Evolutionary conservation across 1,139 yeast species (phyloP).

Genomic region (Blastobotrys buckinghamii): DNA sequence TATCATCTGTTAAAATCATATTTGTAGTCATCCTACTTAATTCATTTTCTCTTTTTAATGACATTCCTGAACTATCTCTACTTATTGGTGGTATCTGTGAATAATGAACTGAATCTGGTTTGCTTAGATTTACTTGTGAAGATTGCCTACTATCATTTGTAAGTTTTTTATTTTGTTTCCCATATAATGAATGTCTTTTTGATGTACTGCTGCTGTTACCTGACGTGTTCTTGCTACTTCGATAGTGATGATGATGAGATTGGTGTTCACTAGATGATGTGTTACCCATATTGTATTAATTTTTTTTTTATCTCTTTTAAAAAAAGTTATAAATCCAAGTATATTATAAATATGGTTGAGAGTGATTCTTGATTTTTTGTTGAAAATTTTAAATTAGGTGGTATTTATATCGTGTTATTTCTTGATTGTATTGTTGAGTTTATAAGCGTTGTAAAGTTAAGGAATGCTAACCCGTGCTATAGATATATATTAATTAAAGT

Average conservation of each 20-base stretch:
- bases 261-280: conserved; percentile 6
- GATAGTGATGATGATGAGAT: neutral
- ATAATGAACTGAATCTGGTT: neutral
- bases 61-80: neutral
- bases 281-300: conserved; percentile 3
- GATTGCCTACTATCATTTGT: neutral
- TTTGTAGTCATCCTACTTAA: conserved; percentile 1
- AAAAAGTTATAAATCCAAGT: too few relatives aligned
- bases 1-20: conserved; percentile 9
- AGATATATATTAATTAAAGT: too few relatives aligned
- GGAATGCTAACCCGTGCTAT: too few relatives aligned
- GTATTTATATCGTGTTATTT: too few relatives aligned
- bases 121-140: neutral
- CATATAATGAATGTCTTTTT: neutral
- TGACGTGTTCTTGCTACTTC: too few relatives aligned
- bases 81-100: neutral
- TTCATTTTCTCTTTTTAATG: conserved; percentile 5
- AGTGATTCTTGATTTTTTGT: too few relatives aligned
- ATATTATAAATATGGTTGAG: too few relatives aligned
- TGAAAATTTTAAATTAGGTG: too few relatives aligned
- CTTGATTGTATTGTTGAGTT: too few relatives aligned
- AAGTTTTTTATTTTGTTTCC: neutral
- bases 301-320: too few relatives aligned
- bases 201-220: neutral
- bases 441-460: too few relatives aligned